phyloP scores from a whole-genome alignment of 805 yeast species.

The Yarrowia sp. region DNA sequence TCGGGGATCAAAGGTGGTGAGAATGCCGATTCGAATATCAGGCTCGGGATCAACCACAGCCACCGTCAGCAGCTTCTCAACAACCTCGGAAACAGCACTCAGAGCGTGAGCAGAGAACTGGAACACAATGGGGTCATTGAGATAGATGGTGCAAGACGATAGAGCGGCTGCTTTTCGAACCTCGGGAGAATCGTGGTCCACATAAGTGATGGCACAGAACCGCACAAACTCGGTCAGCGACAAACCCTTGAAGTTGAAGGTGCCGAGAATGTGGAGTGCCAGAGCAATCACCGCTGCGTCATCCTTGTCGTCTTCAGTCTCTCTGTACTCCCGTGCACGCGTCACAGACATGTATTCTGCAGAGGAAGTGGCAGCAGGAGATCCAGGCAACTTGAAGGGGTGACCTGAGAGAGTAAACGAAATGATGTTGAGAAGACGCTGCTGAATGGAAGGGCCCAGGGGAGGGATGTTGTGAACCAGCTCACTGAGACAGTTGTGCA shows the following conservation, averaged over 20 bases:
- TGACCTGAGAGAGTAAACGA: constrained; percentile 78
- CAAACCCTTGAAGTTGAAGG: constrained; percentile 69
- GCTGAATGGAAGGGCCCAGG: constrained; percentile 66
- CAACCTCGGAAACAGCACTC: constrained; percentile 76
- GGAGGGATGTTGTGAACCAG: constrained; percentile 76
- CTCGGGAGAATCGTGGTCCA: constrained; percentile 72
- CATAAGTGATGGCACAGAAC: constrained; percentile 75
- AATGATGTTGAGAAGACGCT: constrained; percentile 63
- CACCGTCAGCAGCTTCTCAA: constrained; percentile 72
- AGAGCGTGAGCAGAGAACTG: constrained; percentile 80
- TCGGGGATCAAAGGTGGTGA: constrained; percentile 64
- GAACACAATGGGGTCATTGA: constrained; percentile 75
- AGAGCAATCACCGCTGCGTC: constrained; percentile 60
- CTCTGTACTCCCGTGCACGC: constrained; percentile 73
- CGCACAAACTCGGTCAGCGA: constrained; percentile 85
- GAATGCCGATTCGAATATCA: constrained; percentile 78
- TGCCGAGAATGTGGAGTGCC: constrained; percentile 71
- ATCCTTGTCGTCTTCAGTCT: constrained; percentile 56
- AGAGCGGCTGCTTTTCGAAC: constrained; percentile 83
- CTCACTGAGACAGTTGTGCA: constrained; percentile 69
- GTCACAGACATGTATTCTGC: constrained; percentile 54
- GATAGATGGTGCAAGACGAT: constrained; percentile 72
- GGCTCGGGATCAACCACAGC: constrained; percentile 86
- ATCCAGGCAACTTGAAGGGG: constrained; percentile 77
- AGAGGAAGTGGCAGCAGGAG: constrained; percentile 54